A percentile compares a stretch with the other conserved stretches of the same genome.
Evolutionary conservation across 202 grass and related monocot species (phyloP).

Genomic region (Zizania palustris): DNA sequence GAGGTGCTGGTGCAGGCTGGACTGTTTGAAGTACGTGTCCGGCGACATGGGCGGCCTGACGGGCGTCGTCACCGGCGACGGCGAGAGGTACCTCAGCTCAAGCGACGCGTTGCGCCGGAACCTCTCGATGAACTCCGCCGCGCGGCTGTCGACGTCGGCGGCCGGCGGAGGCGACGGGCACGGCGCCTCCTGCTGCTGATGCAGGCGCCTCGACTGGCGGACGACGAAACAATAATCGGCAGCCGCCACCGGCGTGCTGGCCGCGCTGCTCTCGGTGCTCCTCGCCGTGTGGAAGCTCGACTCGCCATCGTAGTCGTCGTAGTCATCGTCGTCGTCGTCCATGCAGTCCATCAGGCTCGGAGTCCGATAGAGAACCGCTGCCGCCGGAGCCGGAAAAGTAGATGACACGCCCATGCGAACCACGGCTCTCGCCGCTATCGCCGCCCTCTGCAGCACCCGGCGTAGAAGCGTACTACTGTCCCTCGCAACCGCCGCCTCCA

Average conservation of each 20-base stretch:
- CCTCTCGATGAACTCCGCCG: slow-evolving; percentile 28
- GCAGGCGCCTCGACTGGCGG: not conserved
- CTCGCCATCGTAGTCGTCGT: not conserved
- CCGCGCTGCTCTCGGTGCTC: too few species aligned
- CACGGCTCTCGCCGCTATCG: not conserved
- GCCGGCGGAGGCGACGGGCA: not conserved
- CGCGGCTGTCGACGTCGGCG: not conserved
- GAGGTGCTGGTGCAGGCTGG: not conserved
- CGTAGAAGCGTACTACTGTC: not conserved
- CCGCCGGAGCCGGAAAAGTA: not conserved
- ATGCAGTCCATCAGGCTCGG: slow-evolving; percentile 9
- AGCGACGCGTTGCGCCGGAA: slow-evolving; percentile 19
- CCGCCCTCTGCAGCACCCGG: not conserved
- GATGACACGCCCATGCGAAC: not conserved
- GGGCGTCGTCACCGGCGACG: not conserved
- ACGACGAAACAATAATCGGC: too few species aligned
- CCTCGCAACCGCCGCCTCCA: not conserved
- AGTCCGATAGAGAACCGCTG: not conserved
- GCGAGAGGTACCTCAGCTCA: slow-evolving; percentile 20
- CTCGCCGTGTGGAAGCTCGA: not conserved
- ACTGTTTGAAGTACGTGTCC: slow-evolving; percentile 32
- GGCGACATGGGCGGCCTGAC: slow-evolving; percentile 4
- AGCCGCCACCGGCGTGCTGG: not conserved
- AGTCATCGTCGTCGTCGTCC: not conserved
- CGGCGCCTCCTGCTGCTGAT: too few species aligned